A percentile compares a stretch with the other conserved stretches of the same genome.
Evolutionary conservation across 441 rosid species (phyloP).

Genomic region (Macaranga tanarius): DNA sequence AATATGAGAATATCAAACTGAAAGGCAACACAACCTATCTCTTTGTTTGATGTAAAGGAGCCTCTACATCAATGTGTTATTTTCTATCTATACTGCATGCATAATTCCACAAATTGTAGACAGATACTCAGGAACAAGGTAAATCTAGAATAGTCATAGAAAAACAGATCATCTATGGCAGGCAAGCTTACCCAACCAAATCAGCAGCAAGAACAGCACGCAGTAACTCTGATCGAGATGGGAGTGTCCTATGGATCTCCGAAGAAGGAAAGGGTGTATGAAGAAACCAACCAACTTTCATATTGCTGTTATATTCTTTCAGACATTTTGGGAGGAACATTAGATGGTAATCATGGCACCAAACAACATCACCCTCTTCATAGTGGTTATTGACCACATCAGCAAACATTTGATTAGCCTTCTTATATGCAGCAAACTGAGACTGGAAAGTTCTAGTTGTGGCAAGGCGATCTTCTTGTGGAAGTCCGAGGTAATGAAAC

Average conservation of each 20-base stretch:
- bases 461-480: slow-evolving; percentile 99
- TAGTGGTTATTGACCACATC: slow-evolving; percentile 89
- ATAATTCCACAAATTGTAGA: not conserved
- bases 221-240: slow-evolving; percentile 91
- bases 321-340: slow-evolving; percentile 98
- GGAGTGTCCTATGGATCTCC: slow-evolving; percentile 95
- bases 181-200: slow-evolving; percentile 79
- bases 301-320: slow-evolving; percentile 67
- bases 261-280: slow-evolving; percentile 99
- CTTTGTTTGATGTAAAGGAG: not conserved
- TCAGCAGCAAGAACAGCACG: slow-evolving; percentile 98
- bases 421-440: slow-evolving; percentile 93
- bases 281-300: slow-evolving; percentile 99
- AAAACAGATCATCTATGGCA: not conserved
- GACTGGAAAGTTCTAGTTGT: slow-evolving; percentile 98
- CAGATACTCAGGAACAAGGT: not conserved
- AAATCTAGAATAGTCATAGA: not conserved
- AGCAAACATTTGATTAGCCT: slow-evolving; percentile 98
- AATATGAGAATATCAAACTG: not conserved
- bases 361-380: slow-evolving; percentile 98
- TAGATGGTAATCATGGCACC: slow-evolving; percentile 99
- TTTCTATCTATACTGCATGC: not conserved
- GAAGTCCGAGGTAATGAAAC: slow-evolving; percentile 95
- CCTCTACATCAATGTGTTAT: not conserved
- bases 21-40: not conserved